Percentiles rank a stretch among this genome's conserved stretches.
These are phyloP conservation scores for Boletus pseudopeckii DNA, from an alignment of 768 basidiomycete species.

Conservation along the genomic window DNA sequence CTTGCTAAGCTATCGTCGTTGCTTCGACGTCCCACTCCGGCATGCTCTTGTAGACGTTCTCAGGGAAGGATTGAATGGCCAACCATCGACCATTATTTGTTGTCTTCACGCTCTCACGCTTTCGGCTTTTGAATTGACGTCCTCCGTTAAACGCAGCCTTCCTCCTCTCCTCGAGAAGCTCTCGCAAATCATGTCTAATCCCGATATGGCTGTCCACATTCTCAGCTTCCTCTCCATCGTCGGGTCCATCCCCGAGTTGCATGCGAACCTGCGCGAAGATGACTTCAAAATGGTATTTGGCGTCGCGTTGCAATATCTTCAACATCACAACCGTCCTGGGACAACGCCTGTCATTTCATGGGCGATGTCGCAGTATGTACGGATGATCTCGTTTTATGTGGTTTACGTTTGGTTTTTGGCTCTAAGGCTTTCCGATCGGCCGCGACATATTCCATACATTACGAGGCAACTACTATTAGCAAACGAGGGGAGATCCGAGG, in stretches of 20 bases:
- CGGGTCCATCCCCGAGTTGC: slow-evolving; percentile 73
- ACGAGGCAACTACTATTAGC: slow-evolving; percentile 82
- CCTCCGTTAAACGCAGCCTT: slow-evolving; percentile 76
- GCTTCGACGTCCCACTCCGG: slow-evolving; percentile 65
- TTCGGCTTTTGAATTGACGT: slow-evolving; percentile 80
- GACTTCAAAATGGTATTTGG: slow-evolving; percentile 95
- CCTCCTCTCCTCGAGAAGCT: slow-evolving; percentile 82
- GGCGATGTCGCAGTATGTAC: slow-evolving; percentile 89
- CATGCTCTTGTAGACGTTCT: slow-evolving; percentile 75
- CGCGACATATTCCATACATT: slow-evolving; percentile 80
- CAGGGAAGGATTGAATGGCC: slow-evolving; percentile 64
- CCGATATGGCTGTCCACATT: slow-evolving; percentile 93
- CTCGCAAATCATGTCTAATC: slow-evolving; percentile 90
- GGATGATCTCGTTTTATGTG: slow-evolving; percentile 83
- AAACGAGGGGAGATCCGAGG: slow-evolving; percentile 65
- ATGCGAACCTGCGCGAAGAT: slow-evolving; percentile 85
- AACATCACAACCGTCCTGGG: slow-evolving; percentile 75
- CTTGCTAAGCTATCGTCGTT: slow-evolving; percentile 79
- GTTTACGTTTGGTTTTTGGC: slow-evolving; percentile 96
- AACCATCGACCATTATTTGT: slow-evolving; percentile 76
- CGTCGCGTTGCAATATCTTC: slow-evolving; percentile 90
- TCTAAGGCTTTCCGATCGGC: slow-evolving; percentile 76
- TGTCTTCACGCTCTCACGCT: slow-evolving; percentile 89
- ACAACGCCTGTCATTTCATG: slow-evolving; percentile 64
- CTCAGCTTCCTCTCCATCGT: slow-evolving; percentile 87